phyloP scores from a whole-genome alignment of 2,329 filamentous ascomycete species.

The Cordyceps tenuipes region DNA sequence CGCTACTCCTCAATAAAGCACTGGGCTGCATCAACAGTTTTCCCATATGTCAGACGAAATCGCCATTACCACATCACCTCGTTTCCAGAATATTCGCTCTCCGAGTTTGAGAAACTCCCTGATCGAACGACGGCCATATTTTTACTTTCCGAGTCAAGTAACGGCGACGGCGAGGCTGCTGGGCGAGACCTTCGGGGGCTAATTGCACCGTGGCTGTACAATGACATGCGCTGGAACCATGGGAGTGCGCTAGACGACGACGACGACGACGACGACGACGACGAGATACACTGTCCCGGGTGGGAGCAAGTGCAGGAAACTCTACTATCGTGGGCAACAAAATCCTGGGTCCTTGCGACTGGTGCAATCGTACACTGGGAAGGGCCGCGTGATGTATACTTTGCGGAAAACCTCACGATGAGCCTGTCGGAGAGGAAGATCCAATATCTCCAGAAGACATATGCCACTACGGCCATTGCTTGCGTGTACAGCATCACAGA shows the following conservation, averaged over 20 bases:
- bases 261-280: constrained; percentile 14
- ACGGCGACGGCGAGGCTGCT: constrained; percentile 33
- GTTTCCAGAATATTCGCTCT: constrained; percentile 43
- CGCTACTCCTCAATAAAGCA: constrained; percentile 51
- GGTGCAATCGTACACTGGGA: constrained; percentile 63
- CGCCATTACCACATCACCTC: constrained; percentile 58
- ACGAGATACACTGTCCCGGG: constrained; percentile 40
- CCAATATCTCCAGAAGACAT: constrained; percentile 3
- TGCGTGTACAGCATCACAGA: constrained; percentile 7
- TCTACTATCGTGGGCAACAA: constrained; percentile 52
- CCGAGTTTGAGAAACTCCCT: constrained; percentile 53
- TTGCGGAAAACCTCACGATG: constrained; percentile 49
- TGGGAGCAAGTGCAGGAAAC: constrained; percentile 65
- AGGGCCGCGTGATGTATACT: constrained; percentile 61
- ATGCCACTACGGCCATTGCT: constrained; percentile 25
- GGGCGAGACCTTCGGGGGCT: constrained; percentile 60
- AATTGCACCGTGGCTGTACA: constrained; percentile 67
- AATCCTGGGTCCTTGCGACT: constrained; percentile 54
- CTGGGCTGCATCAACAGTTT: constrained; percentile 60
- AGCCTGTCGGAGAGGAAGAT: constrained; percentile 45
- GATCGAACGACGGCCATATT: constrained; percentile 51
- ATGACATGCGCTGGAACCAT: constrained; percentile 47
- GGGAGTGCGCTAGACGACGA: constrained; percentile 15
- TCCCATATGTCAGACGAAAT: constrained; percentile 61
- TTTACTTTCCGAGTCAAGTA: constrained; percentile 50